Conservation (phyloP, 106 monocot genomes). For the Hemerocallis citrina region DNA sequence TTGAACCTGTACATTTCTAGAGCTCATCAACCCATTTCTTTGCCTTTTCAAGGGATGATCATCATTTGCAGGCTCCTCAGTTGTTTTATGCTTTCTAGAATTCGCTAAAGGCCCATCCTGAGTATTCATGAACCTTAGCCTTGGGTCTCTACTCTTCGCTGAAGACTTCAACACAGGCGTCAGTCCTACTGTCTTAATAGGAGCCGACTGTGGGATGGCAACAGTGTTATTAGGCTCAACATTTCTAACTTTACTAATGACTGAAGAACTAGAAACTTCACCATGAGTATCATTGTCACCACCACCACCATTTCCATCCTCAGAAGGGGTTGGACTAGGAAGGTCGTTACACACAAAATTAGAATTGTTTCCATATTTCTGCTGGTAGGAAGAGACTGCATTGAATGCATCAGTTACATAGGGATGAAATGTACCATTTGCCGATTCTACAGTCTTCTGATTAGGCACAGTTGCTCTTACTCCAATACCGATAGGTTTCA, state of each 20-base stretch:
- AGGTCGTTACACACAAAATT: slow-evolving; percentile 39
- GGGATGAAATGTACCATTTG: slow-evolving; percentile 16
- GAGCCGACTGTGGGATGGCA: slow-evolving; percentile 1
- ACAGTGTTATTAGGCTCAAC: slow-evolving; percentile 10
- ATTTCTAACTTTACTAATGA: slow-evolving; percentile 1
- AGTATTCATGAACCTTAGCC: slow-evolving; percentile 48
- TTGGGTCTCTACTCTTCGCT: slow-evolving; percentile 78
- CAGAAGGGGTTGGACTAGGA: slow-evolving; percentile 96
- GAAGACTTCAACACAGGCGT: slow-evolving; percentile 26
- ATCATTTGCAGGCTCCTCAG: slow-evolving; percentile 17
- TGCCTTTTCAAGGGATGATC: slow-evolving; percentile 49
- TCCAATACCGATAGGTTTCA: slow-evolving; percentile 28
- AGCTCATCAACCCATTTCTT: slow-evolving; percentile 17
- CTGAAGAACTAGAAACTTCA: slow-evolving; percentile 70
- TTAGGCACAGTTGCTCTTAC: background rate
- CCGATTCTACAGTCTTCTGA: slow-evolving; percentile 9
- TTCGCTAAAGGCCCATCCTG: slow-evolving; percentile 19
- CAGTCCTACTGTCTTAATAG: slow-evolving; percentile 10
- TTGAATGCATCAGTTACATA: slow-evolving; percentile 68
- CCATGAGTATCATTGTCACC: slow-evolving; percentile 38
- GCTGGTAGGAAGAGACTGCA: slow-evolving; percentile 77
- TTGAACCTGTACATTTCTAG: slow-evolving; percentile 14
- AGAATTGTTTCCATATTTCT: slow-evolving; percentile 51
- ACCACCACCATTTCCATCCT: slow-evolving; percentile 40
- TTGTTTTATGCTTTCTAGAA: slow-evolving; percentile 50